Percentiles rank a stretch among this genome's conserved stretches.
These are phyloP conservation scores for Corchorus capsularis DNA, from an alignment of 345 rosid genomes.

Conservation along the genomic window DNA sequence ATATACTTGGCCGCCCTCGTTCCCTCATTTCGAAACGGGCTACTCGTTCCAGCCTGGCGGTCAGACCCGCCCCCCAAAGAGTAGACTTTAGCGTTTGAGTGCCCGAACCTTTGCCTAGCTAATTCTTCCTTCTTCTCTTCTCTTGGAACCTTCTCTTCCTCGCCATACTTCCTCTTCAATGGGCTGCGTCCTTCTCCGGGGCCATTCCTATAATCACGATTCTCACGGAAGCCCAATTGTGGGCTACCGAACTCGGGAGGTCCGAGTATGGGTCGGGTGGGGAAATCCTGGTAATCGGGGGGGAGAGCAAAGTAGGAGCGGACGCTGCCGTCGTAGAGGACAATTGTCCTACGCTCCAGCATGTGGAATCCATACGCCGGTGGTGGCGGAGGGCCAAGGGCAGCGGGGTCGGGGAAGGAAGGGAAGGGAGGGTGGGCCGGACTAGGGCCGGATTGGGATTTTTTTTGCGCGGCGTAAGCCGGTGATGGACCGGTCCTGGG, in stretches of 20 bases:
- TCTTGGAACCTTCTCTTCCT: constrained; percentile 42
- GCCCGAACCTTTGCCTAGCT: constrained; percentile 47
- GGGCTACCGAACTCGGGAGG: constrained; percentile 33
- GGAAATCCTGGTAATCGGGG: constrained; percentile 77
- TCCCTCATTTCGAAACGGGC: constrained; percentile 45
- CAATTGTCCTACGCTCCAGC: constrained; percentile 86
- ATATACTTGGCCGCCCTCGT: constrained; percentile 56
- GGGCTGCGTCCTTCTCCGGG: constrained; percentile 36
- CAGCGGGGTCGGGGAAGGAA: constrained; percentile 54
- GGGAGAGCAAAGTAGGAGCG: constrained; percentile 97
- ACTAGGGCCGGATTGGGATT: constrained; percentile 38
- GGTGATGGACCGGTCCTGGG: constrained; percentile 44
- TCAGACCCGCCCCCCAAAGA: constrained; percentile 26
- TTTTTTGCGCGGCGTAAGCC: constrained; percentile 31
- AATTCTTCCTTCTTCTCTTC: constrained; percentile 44
- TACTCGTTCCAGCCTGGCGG: constrained; percentile 38
- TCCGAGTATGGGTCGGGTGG: constrained; percentile 21
- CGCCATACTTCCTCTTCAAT: constrained; percentile 68
- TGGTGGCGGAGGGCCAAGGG: constrained; percentile 69
- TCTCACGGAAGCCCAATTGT: constrained; percentile 50
- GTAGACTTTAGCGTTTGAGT: constrained; percentile 38
- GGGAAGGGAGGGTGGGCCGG: constrained; percentile 32
- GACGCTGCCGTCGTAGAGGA: constrained; percentile 85
- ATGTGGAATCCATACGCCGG: constrained; percentile 90
- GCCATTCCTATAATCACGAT: constrained; percentile 40